Evolutionary conservation across 805 yeast genomes (phyloP).

Genomic region (Zygosaccharomyces bailii): DNA sequence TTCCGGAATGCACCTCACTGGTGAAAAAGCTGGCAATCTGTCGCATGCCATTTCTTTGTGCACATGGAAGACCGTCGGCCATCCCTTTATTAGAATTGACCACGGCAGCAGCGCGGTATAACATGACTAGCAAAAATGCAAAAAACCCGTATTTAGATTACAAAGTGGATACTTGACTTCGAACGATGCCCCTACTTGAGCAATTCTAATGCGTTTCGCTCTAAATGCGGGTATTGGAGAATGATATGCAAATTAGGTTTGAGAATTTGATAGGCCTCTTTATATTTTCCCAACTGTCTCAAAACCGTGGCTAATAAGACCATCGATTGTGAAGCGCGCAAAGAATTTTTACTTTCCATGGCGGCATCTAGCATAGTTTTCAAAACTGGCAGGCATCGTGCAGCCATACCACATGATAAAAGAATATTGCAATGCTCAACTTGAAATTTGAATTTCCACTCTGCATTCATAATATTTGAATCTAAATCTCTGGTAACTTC

Average conservation of each 20-base stretch:
- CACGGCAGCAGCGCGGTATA: constrained; percentile 2
- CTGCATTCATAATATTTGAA: constrained; percentile 27
- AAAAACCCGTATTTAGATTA: constrained; percentile 8
- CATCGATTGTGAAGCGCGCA: constrained; percentile 46
- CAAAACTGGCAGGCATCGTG: constrained; percentile 49
- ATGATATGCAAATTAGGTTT: constrained; percentile 10
- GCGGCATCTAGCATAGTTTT: constrained; percentile 50
- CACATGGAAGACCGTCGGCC: constrained; percentile 79
- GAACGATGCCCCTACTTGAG: constrained; percentile 1
- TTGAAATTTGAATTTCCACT: constrained; percentile 31
- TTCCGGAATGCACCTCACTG: constrained; percentile 43
- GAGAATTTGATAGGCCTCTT: constrained; percentile 34
- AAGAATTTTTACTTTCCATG: constrained; percentile 43
- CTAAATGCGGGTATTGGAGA: constrained; percentile 12
- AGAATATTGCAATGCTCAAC: constrained; percentile 31
- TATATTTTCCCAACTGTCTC: constrained; percentile 38
- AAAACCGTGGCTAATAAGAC: constrained; percentile 46
- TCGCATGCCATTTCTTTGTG: constrained; percentile 68
- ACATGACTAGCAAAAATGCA: neutral
- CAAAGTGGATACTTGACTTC: neutral
- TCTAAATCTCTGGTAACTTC: constrained; percentile 18
- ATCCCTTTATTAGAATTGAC: constrained; percentile 46
- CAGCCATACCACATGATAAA: constrained; percentile 42
- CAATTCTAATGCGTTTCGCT: constrained; percentile 6
- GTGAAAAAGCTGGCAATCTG: constrained; percentile 47